These are phyloP conservation scores for Acer yangbiense DNA, from an alignment of 345 rosid species.

Conservation along the genomic window DNA sequence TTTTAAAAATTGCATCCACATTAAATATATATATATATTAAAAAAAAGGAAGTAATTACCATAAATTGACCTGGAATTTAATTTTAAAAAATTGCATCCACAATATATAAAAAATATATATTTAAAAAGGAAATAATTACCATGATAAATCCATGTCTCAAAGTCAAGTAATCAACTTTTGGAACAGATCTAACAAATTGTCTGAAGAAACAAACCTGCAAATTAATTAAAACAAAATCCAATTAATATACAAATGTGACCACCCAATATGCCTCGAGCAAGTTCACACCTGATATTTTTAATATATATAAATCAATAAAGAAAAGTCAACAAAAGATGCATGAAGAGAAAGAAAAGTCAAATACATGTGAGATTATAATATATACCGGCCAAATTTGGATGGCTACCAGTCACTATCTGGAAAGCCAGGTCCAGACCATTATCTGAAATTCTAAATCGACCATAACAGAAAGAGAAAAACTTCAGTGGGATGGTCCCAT, in stretches of 20 bases:
- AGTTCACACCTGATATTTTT: not conserved
- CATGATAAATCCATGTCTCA: slow-evolving; percentile 91
- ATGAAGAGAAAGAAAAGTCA: slow-evolving; percentile 2
- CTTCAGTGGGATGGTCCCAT: too few species aligned
- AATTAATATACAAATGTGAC: not conserved
- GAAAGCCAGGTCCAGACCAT: not conserved
- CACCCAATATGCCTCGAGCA: not conserved
- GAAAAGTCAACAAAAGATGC: not conserved
- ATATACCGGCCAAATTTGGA: not conserved
- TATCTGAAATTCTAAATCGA: not conserved
- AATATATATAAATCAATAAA: too few species aligned
- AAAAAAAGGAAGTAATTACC: too few species aligned
- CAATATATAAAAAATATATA: too few species aligned
- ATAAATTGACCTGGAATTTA: too few species aligned
- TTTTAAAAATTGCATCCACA: too few species aligned
- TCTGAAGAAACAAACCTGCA: slow-evolving; percentile 88
- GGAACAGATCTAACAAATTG: slow-evolving; percentile 86
- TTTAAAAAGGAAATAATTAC: slow-evolving; percentile 27
- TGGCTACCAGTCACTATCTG: not conserved
- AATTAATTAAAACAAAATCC: not conserved
- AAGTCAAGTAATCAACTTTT: slow-evolving; percentile 85
- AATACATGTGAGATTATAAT: not conserved
- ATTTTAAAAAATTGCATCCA: too few species aligned
- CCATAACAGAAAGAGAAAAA: too few species aligned
- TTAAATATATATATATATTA: too few species aligned